Conservation (phyloP, 371 early-diverging fungal species). For the Apophysomyces variabilis region DNA sequence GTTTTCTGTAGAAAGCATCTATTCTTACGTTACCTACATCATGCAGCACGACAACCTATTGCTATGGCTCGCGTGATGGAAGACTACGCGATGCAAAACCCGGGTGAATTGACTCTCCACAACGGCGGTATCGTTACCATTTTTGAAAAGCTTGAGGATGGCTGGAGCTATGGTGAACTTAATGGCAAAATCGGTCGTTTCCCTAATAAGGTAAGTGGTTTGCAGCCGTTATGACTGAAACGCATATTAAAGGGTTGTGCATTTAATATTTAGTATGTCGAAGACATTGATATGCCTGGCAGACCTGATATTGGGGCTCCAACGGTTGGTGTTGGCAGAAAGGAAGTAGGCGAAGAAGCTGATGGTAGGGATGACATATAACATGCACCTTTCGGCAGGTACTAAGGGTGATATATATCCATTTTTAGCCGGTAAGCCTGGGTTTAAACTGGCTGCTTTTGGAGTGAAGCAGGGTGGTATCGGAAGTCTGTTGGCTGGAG, state of each 20-base stretch:
- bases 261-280: constrained; percentile 22
- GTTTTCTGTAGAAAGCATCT: background rate
- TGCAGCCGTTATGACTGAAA: constrained; percentile 26
- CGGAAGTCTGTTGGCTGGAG: constrained; percentile 78
- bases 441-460: constrained; percentile 67
- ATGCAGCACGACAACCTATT: constrained; percentile 33
- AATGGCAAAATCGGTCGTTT: constrained; percentile 72
- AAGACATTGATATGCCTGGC: constrained; percentile 54
- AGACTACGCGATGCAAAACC: constrained; percentile 71
- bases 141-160: constrained; percentile 64
- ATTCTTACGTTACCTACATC: background rate
- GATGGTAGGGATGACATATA: constrained; percentile 10
- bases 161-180: constrained; percentile 74
- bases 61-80: constrained; percentile 67
- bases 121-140: constrained; percentile 71
- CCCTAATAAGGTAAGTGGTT: constrained; percentile 61
- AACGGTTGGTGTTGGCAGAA: constrained; percentile 18
- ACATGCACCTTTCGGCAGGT: constrained; percentile 15
- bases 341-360: constrained; percentile 29
- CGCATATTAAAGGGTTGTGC: constrained; percentile 14
- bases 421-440: constrained; percentile 19
- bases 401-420: background rate
- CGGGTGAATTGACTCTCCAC: constrained; percentile 69
- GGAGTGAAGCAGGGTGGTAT: constrained; percentile 87
- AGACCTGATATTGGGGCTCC: constrained; percentile 44